phyloP scores from a whole-genome alignment of 768 basidiomycete species.

The Lactifluus subvellereus region DNA sequence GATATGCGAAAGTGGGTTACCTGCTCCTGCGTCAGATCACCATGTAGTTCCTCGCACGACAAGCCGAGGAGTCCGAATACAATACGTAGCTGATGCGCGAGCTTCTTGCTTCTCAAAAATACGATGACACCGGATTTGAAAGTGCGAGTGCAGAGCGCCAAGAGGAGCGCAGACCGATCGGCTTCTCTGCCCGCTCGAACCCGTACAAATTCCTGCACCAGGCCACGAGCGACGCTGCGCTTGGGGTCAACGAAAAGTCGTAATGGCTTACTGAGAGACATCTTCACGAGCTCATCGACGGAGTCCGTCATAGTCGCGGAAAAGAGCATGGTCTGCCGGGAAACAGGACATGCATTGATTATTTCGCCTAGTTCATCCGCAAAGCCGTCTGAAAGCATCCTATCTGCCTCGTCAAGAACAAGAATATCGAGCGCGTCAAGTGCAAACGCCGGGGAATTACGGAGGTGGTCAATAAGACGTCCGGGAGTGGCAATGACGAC shows the following conservation, averaged over 20 bases:
- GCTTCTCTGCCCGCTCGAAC: conserved; percentile 75
- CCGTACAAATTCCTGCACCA: conserved; percentile 93
- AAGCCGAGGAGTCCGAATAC: conserved; percentile 86
- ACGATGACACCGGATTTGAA: conserved; percentile 83
- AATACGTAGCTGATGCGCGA: conserved; percentile 95
- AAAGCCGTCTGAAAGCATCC: conserved; percentile 95
- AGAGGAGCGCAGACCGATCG: conserved; percentile 71
- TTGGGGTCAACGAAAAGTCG: conserved; percentile 95
- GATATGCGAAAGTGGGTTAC: conserved; percentile 36
- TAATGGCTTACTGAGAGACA: conserved; percentile 90
- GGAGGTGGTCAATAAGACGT: conserved; percentile 94
- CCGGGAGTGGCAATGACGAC: conserved; percentile 90
- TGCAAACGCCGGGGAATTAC: conserved; percentile 89
- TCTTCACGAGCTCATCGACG: conserved; percentile 86
- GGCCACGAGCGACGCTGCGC: conserved; percentile 73
- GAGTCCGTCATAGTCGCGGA: conserved; percentile 99
- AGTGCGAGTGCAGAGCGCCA: conserved; percentile 80
- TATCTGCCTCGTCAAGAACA: conserved; percentile 95
- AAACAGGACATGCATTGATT: conserved; percentile 78
- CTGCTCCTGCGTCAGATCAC: conserved; percentile 94
- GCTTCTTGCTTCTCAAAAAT: conserved; percentile 93
- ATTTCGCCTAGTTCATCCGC: conserved; percentile 93
- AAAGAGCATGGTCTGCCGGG: conserved; percentile 97
- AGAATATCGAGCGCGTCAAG: conserved; percentile 90
- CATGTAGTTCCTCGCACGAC: conserved; percentile 90